Conservation (phyloP, 129 eudicot genomes). For the Flaveria ramosissima region DNA sequence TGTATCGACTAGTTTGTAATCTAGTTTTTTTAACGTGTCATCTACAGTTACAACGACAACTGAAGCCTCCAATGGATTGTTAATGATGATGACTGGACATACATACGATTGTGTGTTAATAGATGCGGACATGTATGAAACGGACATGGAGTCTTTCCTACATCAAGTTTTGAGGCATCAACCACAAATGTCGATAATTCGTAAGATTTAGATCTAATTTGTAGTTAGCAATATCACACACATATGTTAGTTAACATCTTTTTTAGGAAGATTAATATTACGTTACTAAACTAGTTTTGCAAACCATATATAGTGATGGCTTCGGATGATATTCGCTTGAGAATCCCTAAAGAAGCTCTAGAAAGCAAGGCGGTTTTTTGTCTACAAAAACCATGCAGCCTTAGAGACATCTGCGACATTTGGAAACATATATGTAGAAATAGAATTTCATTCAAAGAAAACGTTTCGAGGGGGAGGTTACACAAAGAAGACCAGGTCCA, state of each 20-base stretch:
- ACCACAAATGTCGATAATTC: constrained; percentile 19
- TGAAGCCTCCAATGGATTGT: constrained; percentile 15
- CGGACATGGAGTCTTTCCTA: constrained; percentile 12
- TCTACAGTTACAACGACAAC: constrained; percentile 21
- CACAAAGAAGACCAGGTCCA: too few relatives aligned
- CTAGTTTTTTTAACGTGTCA: background rate
- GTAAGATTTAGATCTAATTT: constrained; percentile 20
- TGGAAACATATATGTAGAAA: constrained; percentile 26
- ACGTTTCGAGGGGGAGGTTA: background rate
- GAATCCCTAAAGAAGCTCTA: constrained; percentile 13
- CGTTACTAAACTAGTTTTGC: background rate
- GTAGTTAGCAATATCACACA: background rate
- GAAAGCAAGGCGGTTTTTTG: constrained; percentile 11
- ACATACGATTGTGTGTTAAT: constrained; percentile 28
- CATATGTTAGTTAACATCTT: background rate
- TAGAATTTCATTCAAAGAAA: background rate
- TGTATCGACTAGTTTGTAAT: background rate
- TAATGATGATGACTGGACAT: constrained; percentile 10
- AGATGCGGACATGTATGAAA: constrained; percentile 22
- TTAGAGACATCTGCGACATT: constrained; percentile 23
- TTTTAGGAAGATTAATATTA: background rate
- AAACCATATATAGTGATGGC: constrained; percentile 25
- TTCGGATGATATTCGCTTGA: constrained; percentile 4
- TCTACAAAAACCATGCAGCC: constrained; percentile 29
- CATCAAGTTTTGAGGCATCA: constrained; percentile 15